Base-by-base conservation (phyloP, 2,329 filamentous ascomycete genomes). In the Arthrobotrys conoides region DNA sequence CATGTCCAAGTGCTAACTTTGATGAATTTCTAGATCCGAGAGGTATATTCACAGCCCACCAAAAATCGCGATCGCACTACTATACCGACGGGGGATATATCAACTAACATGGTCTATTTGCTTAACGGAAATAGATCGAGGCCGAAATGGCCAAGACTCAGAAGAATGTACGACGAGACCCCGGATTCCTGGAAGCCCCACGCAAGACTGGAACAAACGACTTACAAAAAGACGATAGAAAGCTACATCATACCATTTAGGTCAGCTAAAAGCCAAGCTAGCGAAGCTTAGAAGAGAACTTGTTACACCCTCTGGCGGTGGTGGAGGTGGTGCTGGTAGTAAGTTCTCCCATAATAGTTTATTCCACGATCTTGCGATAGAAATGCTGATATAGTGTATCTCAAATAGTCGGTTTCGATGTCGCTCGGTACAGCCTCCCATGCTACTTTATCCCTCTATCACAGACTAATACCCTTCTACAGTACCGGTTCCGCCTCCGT, bases 211-310 rank as follows among this genome's bases (percentile, higher is more conserved):
- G 18, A 65, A 61, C 12, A 36, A 27, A 20, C 5, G 49, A 66
- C 65, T 76, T 9, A 70, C 20, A 30, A 33, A 24, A 27, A 5
- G 8, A 20, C 30, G 51, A 38, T 68, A 78, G 75, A 97, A 97
- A 87, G 92, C 92, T 68, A 97, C 94, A 12, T 94, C 93, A 61
- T 97, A 91, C 85, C 94, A 97, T 89, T 87, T 97, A 85, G 94
- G 93, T 86, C 95, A 98, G 86, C 87, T 99, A 82, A 99, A 99
- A 87, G 96, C 96, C 81, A 99, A 99, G 86, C 90, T 99, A 83
- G 95, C 96, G 59, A 99, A 99, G 87, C 88, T 99, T 83, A 98
- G 97, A 88, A 91, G 93, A 84, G 96, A 99, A 86, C 90, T 99
- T 63, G 88, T 99, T 81, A 97, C 93, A 49, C 96, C 96, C 6